These are phyloP conservation scores for Collybia sp. DNA, from an alignment of 768 basidiomycete genomes.

Conservation along the genomic window DNA sequence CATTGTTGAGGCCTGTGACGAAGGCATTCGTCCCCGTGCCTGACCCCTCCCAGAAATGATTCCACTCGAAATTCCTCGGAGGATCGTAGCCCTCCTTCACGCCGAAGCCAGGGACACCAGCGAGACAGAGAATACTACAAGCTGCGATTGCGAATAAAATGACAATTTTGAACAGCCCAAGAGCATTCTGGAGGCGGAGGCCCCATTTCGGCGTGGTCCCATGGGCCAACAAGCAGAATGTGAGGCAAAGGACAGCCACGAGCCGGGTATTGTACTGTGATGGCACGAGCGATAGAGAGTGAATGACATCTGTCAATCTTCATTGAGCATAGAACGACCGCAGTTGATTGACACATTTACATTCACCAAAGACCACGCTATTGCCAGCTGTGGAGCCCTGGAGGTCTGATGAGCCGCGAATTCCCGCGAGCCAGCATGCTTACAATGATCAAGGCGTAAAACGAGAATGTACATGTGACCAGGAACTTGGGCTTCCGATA, in stretches of 20 bases:
- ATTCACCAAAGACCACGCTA: too few relatives aligned
- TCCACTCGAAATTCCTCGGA: too few relatives aligned
- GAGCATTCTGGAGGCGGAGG: conserved; percentile 50
- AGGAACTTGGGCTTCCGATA: conserved; percentile 53
- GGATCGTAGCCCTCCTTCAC: too few relatives aligned
- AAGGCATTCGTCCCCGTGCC: too few relatives aligned
- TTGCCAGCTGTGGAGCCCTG: neutral
- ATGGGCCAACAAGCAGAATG: conserved; percentile 27
- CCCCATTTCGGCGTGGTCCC: conserved; percentile 42
- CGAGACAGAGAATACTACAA: conserved; percentile 35
- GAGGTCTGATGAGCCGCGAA: neutral
- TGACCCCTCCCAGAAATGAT: too few relatives aligned
- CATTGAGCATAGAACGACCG: conserved; percentile 10
- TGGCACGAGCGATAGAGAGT: too few relatives aligned
- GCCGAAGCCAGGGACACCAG: conserved; percentile 41
- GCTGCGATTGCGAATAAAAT: too few relatives aligned
- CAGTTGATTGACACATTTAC: neutral
- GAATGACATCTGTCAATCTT: too few relatives aligned
- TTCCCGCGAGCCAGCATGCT: conserved; percentile 35
- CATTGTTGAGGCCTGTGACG: conserved; percentile 26
- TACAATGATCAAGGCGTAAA: conserved; percentile 46
- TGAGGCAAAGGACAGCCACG: conserved; percentile 23
- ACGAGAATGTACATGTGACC: conserved; percentile 47
- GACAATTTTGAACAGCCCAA: conserved; percentile 52
- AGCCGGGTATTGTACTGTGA: too few relatives aligned